phyloP scores from a whole-genome alignment of 2,329 filamentous ascomycete genomes.

The Mollisiaceae sp. region DNA sequence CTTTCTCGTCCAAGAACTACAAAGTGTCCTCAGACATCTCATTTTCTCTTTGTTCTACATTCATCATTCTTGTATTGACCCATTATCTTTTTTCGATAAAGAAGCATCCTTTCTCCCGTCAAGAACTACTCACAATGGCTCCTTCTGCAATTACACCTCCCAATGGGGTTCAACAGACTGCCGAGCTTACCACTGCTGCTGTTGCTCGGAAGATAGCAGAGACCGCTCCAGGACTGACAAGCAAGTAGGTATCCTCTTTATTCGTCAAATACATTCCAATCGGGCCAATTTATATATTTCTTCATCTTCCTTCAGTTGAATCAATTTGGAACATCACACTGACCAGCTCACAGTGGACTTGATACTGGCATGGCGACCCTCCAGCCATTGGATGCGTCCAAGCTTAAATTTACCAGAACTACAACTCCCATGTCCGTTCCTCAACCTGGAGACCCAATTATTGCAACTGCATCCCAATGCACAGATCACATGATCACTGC shows the following conservation, averaged over 20 bases:
- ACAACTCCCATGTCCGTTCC: conserved; percentile 58
- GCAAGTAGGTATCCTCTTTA: conserved; percentile 21
- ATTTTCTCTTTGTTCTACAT: conserved; percentile 9
- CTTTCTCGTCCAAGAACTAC: conserved; percentile 2
- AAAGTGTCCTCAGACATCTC: not conserved
- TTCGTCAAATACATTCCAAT: not conserved
- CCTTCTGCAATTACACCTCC: conserved; percentile 51
- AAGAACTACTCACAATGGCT: conserved; percentile 47
- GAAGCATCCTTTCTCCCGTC: not conserved
- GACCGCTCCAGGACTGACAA: conserved; percentile 59
- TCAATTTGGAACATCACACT: not conserved
- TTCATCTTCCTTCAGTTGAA: not conserved
- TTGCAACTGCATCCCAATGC: conserved; percentile 38
- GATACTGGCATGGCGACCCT: conserved; percentile 52
- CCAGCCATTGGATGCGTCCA: conserved; percentile 61
- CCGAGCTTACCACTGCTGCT: conserved; percentile 58
- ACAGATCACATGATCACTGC: conserved; percentile 90
- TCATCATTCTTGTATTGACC: not conserved
- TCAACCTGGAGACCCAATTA: conserved; percentile 49
- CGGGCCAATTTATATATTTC: not conserved
- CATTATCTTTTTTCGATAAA: not conserved
- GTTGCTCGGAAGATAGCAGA: conserved; percentile 52
- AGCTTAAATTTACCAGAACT: conserved; percentile 60
- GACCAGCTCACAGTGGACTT: conserved; percentile 6
- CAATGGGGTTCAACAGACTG: conserved; percentile 49